Evolutionary conservation across 129 eudicot species (phyloP).

Genomic region (Helichrysum umbraculigerum): DNA sequence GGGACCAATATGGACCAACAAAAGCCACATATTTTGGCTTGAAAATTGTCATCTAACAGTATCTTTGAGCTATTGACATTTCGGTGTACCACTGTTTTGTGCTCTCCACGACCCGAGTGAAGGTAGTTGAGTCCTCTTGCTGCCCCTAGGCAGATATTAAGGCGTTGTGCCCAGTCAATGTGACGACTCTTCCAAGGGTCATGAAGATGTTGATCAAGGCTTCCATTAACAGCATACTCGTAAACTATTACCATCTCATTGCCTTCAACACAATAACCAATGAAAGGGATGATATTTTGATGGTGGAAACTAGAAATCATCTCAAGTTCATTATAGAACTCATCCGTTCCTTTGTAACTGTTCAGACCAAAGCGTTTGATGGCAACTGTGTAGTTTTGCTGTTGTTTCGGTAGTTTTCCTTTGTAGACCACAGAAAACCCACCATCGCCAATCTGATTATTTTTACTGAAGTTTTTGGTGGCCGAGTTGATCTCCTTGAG

Average conservation of each 20-base stretch:
- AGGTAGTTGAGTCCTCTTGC: conserved; percentile 9
- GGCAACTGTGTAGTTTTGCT: background rate
- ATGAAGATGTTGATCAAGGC: no score
- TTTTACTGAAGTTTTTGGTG: background rate
- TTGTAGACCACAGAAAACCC: background rate
- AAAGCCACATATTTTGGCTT: background rate
- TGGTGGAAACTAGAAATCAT: background rate
- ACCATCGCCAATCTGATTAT: background rate
- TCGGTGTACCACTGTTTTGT: background rate
- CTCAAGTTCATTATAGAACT: background rate
- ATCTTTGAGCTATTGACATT: background rate
- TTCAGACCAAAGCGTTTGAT: background rate
- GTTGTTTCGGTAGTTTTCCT: background rate
- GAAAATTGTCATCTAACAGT: background rate
- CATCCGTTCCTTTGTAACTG: background rate
- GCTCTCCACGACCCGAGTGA: background rate
- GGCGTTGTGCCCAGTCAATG: no score
- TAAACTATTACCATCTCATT: background rate
- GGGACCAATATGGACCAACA: background rate
- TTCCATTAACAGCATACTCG: no score
- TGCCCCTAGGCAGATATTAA: no score
- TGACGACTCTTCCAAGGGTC: no score
- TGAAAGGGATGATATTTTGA: background rate
- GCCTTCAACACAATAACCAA: background rate
- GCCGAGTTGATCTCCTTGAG: background rate